A percentile compares a stretch with the other conserved stretches of the same genome.
Evolutionary conservation across 768 basidiomycete species (phyloP).

Genomic region (Leccinum arenicola): DNA sequence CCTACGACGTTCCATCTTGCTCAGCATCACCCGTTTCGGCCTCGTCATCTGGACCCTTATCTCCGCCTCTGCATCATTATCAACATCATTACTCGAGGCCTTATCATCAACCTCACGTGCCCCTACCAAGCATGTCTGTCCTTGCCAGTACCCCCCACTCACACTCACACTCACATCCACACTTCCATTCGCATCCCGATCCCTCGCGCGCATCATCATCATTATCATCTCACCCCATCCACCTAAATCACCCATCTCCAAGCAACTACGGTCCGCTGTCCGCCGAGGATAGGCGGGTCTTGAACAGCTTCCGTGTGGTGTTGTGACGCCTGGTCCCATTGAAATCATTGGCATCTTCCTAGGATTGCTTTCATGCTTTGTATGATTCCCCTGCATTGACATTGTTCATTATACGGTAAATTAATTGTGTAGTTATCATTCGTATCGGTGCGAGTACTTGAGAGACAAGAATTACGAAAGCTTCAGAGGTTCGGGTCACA

Average conservation of each 20-base stretch:
- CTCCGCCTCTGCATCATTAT: constrained; percentile 7
- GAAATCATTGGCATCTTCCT: constrained; percentile 2
- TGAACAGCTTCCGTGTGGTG: constrained; percentile 54
- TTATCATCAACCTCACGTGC: constrained; percentile 3
- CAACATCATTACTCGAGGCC: constrained; percentile 9
- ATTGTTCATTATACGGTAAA: background rate
- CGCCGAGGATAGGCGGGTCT: constrained; percentile 56
- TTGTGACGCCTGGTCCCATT: constrained; percentile 33
- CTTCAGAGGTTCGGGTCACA: background rate
- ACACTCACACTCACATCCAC: background rate
- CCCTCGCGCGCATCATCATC: background rate
- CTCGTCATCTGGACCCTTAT: constrained; percentile 11
- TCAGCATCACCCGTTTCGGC: constrained; percentile 17
- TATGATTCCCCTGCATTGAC: constrained; percentile 4
- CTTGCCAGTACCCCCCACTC: constrained; percentile 4
- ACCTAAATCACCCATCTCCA: constrained; percentile 23
- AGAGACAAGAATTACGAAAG: background rate
- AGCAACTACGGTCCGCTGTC: constrained; percentile 41
- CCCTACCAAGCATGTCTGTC: constrained; percentile 25
- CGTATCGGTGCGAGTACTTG: background rate
- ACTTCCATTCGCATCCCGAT: constrained; percentile 4
- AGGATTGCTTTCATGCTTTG: background rate
- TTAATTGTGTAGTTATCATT: background rate
- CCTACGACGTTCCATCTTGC: constrained; percentile 12
- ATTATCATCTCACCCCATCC: constrained; percentile 14